These are phyloP conservation scores for Malassezia furfur DNA, from an alignment of 1,284 basidiomycete species.

Conservation along the genomic window DNA sequence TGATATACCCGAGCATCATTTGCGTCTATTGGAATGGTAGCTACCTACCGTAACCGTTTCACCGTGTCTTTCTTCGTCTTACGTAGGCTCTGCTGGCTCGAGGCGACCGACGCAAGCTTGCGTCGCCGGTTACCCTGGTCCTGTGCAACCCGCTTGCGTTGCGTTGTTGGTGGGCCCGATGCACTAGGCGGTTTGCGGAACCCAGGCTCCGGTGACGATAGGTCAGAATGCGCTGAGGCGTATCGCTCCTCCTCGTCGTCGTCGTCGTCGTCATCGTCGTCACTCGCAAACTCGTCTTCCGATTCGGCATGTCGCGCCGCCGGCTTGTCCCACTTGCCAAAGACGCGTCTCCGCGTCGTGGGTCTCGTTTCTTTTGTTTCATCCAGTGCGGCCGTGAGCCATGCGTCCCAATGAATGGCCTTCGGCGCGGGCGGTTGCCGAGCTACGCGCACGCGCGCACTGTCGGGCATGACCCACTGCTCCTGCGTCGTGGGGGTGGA, in stretches of 20 bases:
- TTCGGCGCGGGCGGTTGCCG: neutral
- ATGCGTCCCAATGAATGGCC: slow-evolving; percentile 11
- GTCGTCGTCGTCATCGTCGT: slow-evolving; percentile 1
- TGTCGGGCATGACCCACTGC: slow-evolving; percentile 14
- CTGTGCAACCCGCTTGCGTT: neutral
- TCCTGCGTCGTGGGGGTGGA: slow-evolving; percentile 1
- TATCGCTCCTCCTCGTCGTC: slow-evolving; percentile 8
- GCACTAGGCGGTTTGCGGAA: slow-evolving; percentile 16
- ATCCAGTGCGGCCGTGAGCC: neutral
- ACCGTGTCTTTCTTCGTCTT: neutral
- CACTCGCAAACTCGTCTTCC: slow-evolving; percentile 2
- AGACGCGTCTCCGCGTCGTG: neutral
- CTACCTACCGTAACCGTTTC: neutral
- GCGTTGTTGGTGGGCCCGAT: neutral
- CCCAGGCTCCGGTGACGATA: neutral
- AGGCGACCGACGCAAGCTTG: neutral
- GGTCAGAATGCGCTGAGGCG: neutral
- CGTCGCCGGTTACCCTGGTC: neutral
- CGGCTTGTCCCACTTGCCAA: neutral
- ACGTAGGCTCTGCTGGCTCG: slow-evolving; percentile 2
- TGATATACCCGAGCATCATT: slow-evolving; percentile 14
- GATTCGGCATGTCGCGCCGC: neutral
- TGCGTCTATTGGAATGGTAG: slow-evolving; percentile 7
- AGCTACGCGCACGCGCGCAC: neutral
- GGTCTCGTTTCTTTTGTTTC: neutral